These are phyloP conservation scores for Baorangia bicolor DNA, from an alignment of 768 basidiomycete genomes.

Conservation along the genomic window DNA sequence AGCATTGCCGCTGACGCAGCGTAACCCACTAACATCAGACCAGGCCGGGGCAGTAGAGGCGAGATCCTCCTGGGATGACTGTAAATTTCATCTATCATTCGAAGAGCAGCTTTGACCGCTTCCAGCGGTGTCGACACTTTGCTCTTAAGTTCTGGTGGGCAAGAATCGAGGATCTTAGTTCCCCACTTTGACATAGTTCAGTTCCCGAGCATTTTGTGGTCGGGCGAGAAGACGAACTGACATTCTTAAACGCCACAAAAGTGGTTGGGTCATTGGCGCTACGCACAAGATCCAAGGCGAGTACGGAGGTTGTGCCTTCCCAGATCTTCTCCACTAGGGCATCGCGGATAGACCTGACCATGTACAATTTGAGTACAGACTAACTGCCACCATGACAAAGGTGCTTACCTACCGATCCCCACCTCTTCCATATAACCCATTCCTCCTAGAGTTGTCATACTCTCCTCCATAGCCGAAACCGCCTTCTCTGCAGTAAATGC, in stretches of 20 bases:
- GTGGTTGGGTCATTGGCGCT: constrained; percentile 46
- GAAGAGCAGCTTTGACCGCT: constrained; percentile 40
- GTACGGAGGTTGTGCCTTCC: constrained; percentile 73
- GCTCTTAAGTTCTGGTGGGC: constrained; percentile 35
- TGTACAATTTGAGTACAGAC: not conserved
- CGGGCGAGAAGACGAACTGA: constrained; percentile 30
- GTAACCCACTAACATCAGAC: constrained; percentile 57
- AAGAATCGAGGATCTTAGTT: constrained; percentile 39
- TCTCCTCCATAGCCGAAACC: constrained; percentile 63
- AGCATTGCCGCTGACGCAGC: constrained; percentile 54
- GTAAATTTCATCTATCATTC: constrained; percentile 42
- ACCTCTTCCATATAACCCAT: constrained; percentile 86
- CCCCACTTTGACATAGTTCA: constrained; percentile 48
- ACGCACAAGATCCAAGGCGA: constrained; percentile 65
- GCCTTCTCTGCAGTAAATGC: constrained; percentile 69
- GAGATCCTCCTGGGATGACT: constrained; percentile 34
- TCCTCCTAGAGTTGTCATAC: constrained; percentile 73
- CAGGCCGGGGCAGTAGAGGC: constrained; percentile 53
- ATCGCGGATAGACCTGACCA: constrained; percentile 56
- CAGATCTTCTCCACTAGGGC: constrained; percentile 77
- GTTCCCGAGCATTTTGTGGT: not conserved
- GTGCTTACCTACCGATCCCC: constrained; percentile 53
- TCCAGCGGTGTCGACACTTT: constrained; percentile 31
- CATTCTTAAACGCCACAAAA: constrained; percentile 48
- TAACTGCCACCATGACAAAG: not conserved